These are phyloP conservation scores for Ustilago esculenta DNA, from an alignment of 1,284 basidiomycete genomes.

Conservation along the genomic window DNA sequence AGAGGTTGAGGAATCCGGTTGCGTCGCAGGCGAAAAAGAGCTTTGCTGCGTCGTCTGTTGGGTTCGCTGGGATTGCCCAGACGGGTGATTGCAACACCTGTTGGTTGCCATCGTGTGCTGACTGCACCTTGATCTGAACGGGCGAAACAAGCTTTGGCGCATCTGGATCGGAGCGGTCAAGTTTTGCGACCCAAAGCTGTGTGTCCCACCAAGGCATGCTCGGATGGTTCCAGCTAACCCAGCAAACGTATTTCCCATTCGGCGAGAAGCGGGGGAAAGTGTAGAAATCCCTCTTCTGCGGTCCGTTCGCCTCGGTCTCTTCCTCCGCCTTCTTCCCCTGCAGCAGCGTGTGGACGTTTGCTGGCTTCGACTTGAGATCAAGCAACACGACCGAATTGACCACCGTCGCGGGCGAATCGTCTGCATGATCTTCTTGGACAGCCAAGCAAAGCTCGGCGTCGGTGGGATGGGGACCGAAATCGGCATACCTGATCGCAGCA, in stretches of 20 bases:
- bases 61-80: conserved; percentile 71
- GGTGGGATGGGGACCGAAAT: conserved; percentile 66
- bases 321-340: conserved; percentile 67
- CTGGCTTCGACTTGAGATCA: conserved; percentile 64
- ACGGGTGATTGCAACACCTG: conserved; percentile 65
- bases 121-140: conserved; percentile 14
- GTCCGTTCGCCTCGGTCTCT: conserved; percentile 10
- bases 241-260: conserved; percentile 75
- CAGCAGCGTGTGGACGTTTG: conserved; percentile 28
- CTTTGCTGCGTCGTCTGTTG: conserved; percentile 67
- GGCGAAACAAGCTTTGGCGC: conserved; percentile 18
- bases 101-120: conserved; percentile 18
- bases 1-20: conserved; percentile 78
- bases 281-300: conserved; percentile 75
- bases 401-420: conserved; percentile 72
- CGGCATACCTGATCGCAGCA: conserved; percentile 72
- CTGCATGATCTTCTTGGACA: conserved; percentile 77
- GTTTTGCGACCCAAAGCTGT: conserved; percentile 72
- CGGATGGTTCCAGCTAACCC: conserved; percentile 77
- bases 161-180: conserved; percentile 44
- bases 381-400: conserved; percentile 74
- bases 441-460: conserved; percentile 70
- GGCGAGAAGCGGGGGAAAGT: conserved; percentile 74
- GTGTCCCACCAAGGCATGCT: conserved; percentile 84
- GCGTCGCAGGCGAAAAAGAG: conserved; percentile 77